Base-by-base conservation (phyloP, 768 basidiomycete species). In the Lactarius akahatsu region DNA sequence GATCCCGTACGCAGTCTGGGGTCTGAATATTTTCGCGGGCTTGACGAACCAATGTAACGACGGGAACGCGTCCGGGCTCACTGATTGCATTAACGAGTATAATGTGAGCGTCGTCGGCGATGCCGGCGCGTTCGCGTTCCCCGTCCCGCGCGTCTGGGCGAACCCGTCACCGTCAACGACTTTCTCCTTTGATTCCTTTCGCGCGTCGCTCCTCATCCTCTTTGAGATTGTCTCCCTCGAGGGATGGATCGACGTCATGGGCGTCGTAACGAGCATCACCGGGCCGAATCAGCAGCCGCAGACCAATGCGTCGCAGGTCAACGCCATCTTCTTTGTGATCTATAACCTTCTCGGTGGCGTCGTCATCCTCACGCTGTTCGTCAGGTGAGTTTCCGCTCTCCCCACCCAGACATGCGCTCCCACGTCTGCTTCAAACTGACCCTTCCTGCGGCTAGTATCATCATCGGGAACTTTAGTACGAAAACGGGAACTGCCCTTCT, bases 241-340 rank as follows among this genome's bases (percentile, higher is more conserved):
- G 77, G 96, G 96, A 2, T 98, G 96, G 96, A 84, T 92, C n/a
- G 93, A 96, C 73, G 96, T 95, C 59, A 90, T 97, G 90, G 78
- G 77, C 43, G 82, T 88, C 30, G 89, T 89, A 1, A 91, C 91
- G 75, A 86, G 87, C 68, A 90, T 97, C 69, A 88, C 85, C 1
- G 92, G 89, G 5, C 73, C 69, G 26, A 85, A 86, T 34, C 77
- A 77, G 62, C 94, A 97, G 74, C 92, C 94, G 0, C 77, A 83
- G 65, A 81, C 78, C 47, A 91, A 96, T 68, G 85, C 83, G 1
- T 83, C 89, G 0, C 91, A 92, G 68, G 85, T 81, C 70, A 96
- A 98, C 73, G 91, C 92, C 0, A 83, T 98, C 54, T 97, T 96
- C 76, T 94, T 96, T 79, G 76, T 98, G 63, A 83, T 92, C 59